Base-by-base conservation (phyloP, 2,329 filamentous ascomycete species). In the Nemania sp. region DNA sequence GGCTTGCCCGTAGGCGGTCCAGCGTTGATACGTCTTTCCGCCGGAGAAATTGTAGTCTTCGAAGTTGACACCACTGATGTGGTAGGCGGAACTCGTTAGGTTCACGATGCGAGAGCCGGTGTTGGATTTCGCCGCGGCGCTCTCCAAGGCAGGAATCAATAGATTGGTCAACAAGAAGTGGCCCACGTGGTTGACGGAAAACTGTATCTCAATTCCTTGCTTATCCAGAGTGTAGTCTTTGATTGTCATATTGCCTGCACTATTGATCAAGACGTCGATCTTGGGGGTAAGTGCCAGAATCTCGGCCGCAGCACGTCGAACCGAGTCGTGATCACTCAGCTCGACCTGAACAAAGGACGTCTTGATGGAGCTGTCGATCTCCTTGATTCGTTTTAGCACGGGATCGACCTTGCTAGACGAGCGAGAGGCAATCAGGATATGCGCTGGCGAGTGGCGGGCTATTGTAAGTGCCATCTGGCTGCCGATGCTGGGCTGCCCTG, bases 91-190 rank as follows among this genome's bases (percentile, higher is more conserved):
- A 52, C 74, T 73, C 28, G 66, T 59, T 22, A 78, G 55, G 54
- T 75, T 77, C 30, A 79, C 70, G 22, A 36, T 20, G 12, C 30
- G 42, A 12, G 12, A 17, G 19, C 42, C 17, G 5, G 9, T 8
- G 1, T 11, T 3, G n/a, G 15, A 14, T 3, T 15, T 12, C 2
- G 19, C 22, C 3, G 40, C 24, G 7, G 15, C 40, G 22, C 15
- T 17, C 2, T 14, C 2, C 5, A 43, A 19, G 5, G 44, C 33
- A 71, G 0, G 72, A 70, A 7, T 66, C 65, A 80, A 68, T 9
- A 79, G 67, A 23, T 75, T 72, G 0, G 77, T 75, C 19, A 80
- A 65, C 4, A 77, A 63, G 59, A 79, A 80, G 26, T 80, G 76
- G 0, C 75, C 75, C 7, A 81, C 56, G 53, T 80, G 73, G 61